Percentiles rank a stretch among this genome's conserved stretches.
These are phyloP conservation scores for Akanthomyces lecanii DNA, from an alignment of 2,329 filamentous ascomycete species.

Conservation along the genomic window DNA sequence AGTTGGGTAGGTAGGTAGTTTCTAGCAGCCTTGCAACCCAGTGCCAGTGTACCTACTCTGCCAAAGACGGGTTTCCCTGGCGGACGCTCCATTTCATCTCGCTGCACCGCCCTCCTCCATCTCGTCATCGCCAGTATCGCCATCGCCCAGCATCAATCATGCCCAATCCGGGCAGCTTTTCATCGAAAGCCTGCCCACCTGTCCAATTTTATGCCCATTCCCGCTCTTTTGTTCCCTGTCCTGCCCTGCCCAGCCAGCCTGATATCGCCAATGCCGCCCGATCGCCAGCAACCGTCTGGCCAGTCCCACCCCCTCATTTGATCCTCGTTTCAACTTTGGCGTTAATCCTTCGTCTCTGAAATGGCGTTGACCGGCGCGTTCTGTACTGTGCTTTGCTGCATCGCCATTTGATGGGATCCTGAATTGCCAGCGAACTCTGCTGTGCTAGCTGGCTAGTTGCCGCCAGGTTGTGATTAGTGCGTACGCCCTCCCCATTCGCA, in stretches of 20 bases:
- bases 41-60: neutral
- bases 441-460: neutral
- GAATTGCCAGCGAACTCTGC: neutral
- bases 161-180: neutral
- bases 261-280: neutral
- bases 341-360: neutral
- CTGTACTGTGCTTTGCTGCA: neutral
- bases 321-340: neutral
- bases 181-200: neutral
- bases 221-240: neutral
- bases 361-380: neutral
- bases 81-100: neutral
- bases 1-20: too few species aligned
- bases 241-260: neutral
- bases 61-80: neutral
- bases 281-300: neutral
- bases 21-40: too few species aligned
- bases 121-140: neutral
- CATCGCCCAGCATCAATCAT: neutral
- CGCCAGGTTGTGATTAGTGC: neutral
- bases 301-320: neutral
- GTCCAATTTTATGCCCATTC: neutral
- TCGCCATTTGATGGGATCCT: neutral
- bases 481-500: neutral
- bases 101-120: neutral